phyloP scores from a whole-genome alignment of 257 asterid genomes.

The Salvia rosmarinus region DNA sequence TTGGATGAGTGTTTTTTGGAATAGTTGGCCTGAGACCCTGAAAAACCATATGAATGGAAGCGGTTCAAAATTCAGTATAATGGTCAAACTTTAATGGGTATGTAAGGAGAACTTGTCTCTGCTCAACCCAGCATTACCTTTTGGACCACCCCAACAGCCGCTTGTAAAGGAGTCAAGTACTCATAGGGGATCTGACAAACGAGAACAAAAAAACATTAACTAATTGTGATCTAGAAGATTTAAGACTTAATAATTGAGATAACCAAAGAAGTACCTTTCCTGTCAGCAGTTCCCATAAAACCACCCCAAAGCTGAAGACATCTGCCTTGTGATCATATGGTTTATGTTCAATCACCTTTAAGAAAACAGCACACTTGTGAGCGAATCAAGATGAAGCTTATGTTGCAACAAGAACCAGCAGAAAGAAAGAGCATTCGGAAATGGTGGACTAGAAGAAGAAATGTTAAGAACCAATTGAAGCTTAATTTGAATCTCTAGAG shows the following conservation, averaged over 20 bases:
- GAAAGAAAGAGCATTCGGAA: slow-evolving; percentile 11
- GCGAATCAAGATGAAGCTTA: slow-evolving; percentile 21
- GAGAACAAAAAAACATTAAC: slow-evolving; percentile 16
- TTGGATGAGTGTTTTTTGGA: slow-evolving; percentile 74
- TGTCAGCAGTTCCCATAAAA: slow-evolving; percentile 87
- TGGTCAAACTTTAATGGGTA: neutral
- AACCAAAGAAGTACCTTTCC: slow-evolving; percentile 69
- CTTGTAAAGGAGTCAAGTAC: slow-evolving; percentile 92
- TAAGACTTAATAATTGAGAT: neutral
- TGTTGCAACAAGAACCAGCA: slow-evolving; percentile 24
- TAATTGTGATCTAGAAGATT: neutral
- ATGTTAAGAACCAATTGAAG: slow-evolving; percentile 1
- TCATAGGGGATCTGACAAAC: slow-evolving; percentile 86
- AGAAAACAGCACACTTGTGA: slow-evolving; percentile 37
- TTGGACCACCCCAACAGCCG: slow-evolving; percentile 98
- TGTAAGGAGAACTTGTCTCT: neutral
- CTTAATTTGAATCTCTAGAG: slow-evolving; percentile 6
- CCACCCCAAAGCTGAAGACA: slow-evolving; percentile 90
- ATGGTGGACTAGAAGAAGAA: neutral
- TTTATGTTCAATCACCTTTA: slow-evolving; percentile 91
- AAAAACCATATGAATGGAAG: slow-evolving; percentile 22
- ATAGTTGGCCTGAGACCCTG: slow-evolving; percentile 90
- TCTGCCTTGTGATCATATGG: slow-evolving; percentile 97
- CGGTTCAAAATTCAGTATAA: neutral
- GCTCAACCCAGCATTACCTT: slow-evolving; percentile 52